Evolutionary conservation across 768 basidiomycete genomes (phyloP).

Genomic region (Tylopilus rubrobrunneus): DNA sequence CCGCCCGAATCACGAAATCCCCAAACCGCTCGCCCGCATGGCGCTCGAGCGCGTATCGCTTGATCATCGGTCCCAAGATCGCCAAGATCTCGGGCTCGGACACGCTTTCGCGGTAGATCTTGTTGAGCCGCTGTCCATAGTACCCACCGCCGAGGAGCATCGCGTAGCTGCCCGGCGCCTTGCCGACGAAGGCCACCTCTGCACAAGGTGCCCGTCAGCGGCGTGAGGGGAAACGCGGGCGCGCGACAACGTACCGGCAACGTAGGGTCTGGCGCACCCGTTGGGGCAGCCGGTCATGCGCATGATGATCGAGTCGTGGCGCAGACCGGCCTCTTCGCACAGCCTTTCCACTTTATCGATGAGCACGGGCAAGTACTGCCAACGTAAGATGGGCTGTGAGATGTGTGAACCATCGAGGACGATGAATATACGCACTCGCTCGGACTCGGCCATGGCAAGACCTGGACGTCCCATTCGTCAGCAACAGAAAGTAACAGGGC

Average conservation of each 20-base stretch:
- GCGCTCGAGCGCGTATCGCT: slow-evolving; percentile 84
- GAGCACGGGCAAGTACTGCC: slow-evolving; percentile 84
- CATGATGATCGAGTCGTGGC: slow-evolving; percentile 96
- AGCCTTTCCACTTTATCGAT: slow-evolving; percentile 94
- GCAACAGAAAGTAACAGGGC: not conserved
- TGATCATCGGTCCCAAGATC: slow-evolving; percentile 92
- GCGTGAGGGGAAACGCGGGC: no score
- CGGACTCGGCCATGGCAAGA: slow-evolving; percentile 77
- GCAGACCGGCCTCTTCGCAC: slow-evolving; percentile 87
- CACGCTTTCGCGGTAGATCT: slow-evolving; percentile 90
- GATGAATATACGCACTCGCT: slow-evolving; percentile 43
- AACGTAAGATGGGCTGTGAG: slow-evolving; percentile 35
- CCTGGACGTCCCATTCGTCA: slow-evolving; percentile 30
- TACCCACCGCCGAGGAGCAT: slow-evolving; percentile 98
- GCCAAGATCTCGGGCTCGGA: slow-evolving; percentile 89
- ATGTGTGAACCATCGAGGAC: slow-evolving; percentile 6
- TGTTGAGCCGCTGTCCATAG: slow-evolving; percentile 91
- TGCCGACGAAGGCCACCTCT: slow-evolving; percentile 97
- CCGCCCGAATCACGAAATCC: slow-evolving; percentile 89
- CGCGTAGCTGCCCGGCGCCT: slow-evolving; percentile 86
- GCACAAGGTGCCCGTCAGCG: slow-evolving; percentile 2
- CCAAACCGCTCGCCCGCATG: slow-evolving; percentile 89
- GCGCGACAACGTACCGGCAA: slow-evolving; percentile 56
- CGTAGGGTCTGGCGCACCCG: slow-evolving; percentile 89
- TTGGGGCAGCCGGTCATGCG: slow-evolving; percentile 98